Evolutionary conservation across 73 alveolate genomes (phyloP).

Genomic region (Symbiodinium pilosum): DNA sequence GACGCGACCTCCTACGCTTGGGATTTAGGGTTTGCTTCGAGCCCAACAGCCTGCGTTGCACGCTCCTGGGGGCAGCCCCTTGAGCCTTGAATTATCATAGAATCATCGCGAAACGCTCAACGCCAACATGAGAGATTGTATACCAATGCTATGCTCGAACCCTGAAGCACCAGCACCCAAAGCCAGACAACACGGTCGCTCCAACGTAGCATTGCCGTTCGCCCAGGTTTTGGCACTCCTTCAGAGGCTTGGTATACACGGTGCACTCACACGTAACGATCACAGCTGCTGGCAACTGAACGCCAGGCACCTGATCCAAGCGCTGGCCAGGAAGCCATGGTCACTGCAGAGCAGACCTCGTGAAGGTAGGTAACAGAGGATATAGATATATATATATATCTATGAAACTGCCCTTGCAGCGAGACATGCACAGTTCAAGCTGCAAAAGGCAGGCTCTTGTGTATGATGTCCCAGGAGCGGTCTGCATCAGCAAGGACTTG

Average conservation of each 20-base stretch:
- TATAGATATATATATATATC: no score
- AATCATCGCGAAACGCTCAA: no score
- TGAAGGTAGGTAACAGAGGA: background rate
- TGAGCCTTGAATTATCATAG: no score
- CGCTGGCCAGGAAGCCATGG: conserved; percentile 37
- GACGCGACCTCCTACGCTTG: no score
- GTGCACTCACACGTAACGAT: background rate
- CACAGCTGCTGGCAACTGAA: background rate
- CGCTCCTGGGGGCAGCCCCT: no score
- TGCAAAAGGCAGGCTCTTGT: background rate
- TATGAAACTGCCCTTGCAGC: no score
- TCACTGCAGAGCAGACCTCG: conserved; percentile 58
- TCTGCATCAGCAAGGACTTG: conserved; percentile 28
- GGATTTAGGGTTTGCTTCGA: no score
- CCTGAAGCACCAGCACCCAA: background rate
- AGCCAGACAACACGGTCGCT: background rate
- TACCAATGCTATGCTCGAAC: no score
- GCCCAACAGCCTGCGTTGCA: no score
- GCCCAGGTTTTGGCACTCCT: conserved; percentile 52
- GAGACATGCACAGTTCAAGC: no score
- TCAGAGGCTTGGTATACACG: no score
- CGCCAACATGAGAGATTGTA: no score
- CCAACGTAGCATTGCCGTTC: conserved; percentile 28
- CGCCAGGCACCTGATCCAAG: conserved; percentile 20
- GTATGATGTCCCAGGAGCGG: background rate